A percentile compares a stretch with the other conserved stretches of the same genome.
Conservation (phyloP, 2,329 filamentous ascomycete genomes). For the Cladosporium sp. region DNA sequence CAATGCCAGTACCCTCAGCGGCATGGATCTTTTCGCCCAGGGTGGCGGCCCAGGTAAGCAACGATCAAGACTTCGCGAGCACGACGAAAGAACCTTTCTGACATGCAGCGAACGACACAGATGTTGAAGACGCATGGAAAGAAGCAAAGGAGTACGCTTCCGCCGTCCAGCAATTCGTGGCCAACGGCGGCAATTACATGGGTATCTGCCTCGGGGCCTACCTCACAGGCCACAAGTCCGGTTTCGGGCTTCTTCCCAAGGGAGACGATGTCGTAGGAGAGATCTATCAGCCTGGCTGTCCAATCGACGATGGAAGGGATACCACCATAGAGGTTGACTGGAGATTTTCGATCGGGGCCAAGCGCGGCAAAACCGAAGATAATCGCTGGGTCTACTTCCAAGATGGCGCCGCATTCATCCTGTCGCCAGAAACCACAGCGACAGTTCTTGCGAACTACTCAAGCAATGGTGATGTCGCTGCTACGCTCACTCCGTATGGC, state of each 20-base stretch:
- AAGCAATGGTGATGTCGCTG: conserved; percentile 18
- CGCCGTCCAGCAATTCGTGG: conserved; percentile 18
- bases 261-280: conserved; percentile 17
- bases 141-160: conserved; percentile 15
- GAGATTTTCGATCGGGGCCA: conserved; percentile 15
- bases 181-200: conserved; percentile 19
- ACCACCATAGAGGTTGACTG: conserved; percentile 22
- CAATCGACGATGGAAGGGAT: conserved; percentile 15
- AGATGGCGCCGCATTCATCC: conserved; percentile 17
- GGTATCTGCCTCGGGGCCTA: conserved; percentile 22
- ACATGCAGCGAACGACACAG: neutral
- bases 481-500: conserved; percentile 16
- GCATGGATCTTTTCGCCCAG: conserved; percentile 17
- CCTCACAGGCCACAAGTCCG: conserved; percentile 17
- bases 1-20: conserved; percentile 13
- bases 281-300: conserved; percentile 12
- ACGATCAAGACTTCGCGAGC: neutral
- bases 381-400: conserved; percentile 22
- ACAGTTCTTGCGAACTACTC: conserved; percentile 19
- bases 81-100: no score
- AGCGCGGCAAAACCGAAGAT: conserved; percentile 12
- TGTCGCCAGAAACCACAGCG: conserved; percentile 6
- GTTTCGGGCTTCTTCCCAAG: conserved; percentile 15
- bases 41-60: conserved; percentile 19
- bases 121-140: conserved; percentile 16